Conservation (phyloP, 2,329 filamentous ascomycete species). For the Xylaria sp. region DNA sequence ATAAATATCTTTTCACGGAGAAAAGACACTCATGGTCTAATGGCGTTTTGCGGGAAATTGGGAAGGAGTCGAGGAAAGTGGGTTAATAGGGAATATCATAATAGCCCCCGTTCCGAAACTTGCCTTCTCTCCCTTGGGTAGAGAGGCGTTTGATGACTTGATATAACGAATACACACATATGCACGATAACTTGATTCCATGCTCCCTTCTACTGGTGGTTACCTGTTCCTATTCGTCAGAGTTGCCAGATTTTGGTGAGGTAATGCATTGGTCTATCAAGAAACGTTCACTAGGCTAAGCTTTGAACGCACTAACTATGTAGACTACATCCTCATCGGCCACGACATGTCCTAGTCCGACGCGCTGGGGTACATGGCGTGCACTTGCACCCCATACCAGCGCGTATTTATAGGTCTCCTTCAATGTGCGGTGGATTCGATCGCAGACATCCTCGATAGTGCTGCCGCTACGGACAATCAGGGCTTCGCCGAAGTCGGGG, state of each 20-base stretch:
- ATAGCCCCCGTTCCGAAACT: conserved; percentile 6
- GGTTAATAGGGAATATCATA: conserved; percentile 19
- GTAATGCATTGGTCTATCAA: conserved; percentile 39
- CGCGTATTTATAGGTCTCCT: conserved; percentile 99
- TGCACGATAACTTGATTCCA: conserved; percentile 33
- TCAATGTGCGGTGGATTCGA: conserved; percentile 89
- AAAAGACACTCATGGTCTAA: conserved; percentile 21
- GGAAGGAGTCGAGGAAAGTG: conserved; percentile 22
- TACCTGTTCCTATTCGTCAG: neutral
- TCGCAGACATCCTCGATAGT: conserved; percentile 98
- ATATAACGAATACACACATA: conserved; percentile 42
- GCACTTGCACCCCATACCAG: conserved; percentile 98
- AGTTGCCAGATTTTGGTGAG: neutral
- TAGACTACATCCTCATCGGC: conserved; percentile 75
- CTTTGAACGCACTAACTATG: conserved; percentile 72
- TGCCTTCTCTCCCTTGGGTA: conserved; percentile 8
- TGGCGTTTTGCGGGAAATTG: conserved; percentile 42
- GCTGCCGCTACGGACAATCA: conserved; percentile 90
- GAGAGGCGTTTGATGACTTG: conserved; percentile 34
- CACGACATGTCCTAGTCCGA: conserved; percentile 85
- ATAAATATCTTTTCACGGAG: conserved; percentile 9
- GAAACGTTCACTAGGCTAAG: conserved; percentile 49
- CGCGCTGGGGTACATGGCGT: conserved; percentile 91
- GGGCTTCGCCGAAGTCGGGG: conserved; percentile 87
- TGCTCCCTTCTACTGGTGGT: neutral